phyloP scores from a whole-genome alignment of 1,139 yeast species.

The Hanseniaspora gamundiae region DNA sequence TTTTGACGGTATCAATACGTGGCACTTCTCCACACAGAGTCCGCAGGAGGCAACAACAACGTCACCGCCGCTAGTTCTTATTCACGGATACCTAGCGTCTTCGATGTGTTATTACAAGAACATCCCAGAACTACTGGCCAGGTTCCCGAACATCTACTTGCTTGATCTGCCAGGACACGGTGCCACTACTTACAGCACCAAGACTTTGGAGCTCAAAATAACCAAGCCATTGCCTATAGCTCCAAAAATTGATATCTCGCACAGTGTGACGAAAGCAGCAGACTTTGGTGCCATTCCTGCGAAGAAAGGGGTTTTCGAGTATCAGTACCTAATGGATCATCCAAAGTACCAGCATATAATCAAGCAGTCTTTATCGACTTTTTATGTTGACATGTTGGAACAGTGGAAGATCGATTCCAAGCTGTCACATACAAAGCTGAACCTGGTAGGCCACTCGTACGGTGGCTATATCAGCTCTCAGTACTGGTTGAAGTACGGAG shows the following conservation, averaged over 20 bases:
- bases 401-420: constrained; percentile 58
- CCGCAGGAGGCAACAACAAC: not conserved
- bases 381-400: constrained; percentile 71
- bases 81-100: constrained; percentile 92
- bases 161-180: constrained; percentile 84
- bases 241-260: constrained; percentile 1
- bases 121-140: constrained; percentile 39
- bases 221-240: constrained; percentile 6
- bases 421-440: constrained; percentile 37
- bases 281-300: constrained; percentile 5
- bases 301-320: not conserved
- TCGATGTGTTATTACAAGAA: constrained; percentile 77
- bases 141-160: constrained; percentile 47
- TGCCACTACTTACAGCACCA: constrained; percentile 30
- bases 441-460: constrained; percentile 80
- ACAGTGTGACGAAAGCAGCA: constrained; percentile 10
- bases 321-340: constrained; percentile 13
- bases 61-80: constrained; percentile 36
- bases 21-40: constrained; percentile 4
- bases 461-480: constrained; percentile 83
- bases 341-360: constrained; percentile 34
- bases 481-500: constrained; percentile 58
- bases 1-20: constrained; percentile 4
- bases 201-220: constrained; percentile 1
- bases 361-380: constrained; percentile 47